Percentiles rank a stretch among this genome's conserved stretches.
These are phyloP conservation scores for Collariella sp. DNA, from an alignment of 495 filamentous ascomycete genomes.

Conservation along the genomic window DNA sequence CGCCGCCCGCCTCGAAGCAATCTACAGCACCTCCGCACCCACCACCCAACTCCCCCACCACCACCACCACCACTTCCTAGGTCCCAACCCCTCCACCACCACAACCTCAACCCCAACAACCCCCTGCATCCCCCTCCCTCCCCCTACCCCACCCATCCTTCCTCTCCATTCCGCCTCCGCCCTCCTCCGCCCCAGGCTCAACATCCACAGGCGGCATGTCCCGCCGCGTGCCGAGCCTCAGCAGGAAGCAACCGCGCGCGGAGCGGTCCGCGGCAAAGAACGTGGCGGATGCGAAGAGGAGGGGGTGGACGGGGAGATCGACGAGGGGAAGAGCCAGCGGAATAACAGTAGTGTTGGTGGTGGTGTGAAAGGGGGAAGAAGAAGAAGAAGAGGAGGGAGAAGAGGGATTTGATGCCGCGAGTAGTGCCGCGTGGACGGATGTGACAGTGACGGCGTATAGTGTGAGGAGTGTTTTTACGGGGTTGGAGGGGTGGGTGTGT, in stretches of 20 bases:
- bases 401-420: constrained; percentile 30
- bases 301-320: constrained; percentile 42
- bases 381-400: constrained; percentile 25
- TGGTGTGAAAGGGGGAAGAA: constrained; percentile 3
- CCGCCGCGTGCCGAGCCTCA: constrained; percentile 29
- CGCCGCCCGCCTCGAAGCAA: constrained; percentile 60
- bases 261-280: constrained; percentile 48
- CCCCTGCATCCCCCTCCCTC: not conserved
- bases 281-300: constrained; percentile 45
- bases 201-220: constrained; percentile 19
- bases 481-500: constrained; percentile 29
- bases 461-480: constrained; percentile 14
- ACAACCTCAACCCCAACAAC: not conserved
- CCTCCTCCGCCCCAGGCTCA: constrained; percentile 39
- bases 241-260: constrained; percentile 41
- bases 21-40: constrained; percentile 60
- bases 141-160: no score
- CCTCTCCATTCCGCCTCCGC: no score
- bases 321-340: constrained; percentile 33
- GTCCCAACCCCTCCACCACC: constrained; percentile 29
- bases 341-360: no score
- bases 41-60: constrained; percentile 43
- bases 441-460: constrained; percentile 31
- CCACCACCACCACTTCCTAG: not conserved
- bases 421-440: constrained; percentile 43